Evolutionary conservation across 1,139 yeast species (phyloP).

Genomic region (Candida tropicalis): DNA sequence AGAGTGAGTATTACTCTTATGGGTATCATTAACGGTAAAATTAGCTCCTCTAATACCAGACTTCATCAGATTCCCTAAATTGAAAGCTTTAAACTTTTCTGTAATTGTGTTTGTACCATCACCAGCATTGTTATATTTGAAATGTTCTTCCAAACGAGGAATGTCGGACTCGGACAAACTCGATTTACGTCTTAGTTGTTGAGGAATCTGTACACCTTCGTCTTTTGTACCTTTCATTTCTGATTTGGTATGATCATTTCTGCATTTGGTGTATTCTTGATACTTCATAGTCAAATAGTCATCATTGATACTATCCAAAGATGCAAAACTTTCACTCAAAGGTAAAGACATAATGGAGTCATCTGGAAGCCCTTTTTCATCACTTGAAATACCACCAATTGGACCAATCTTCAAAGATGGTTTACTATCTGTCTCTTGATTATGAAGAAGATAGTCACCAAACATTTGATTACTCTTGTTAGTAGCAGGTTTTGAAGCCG

Average conservation of each 20-base stretch:
- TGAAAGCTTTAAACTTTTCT: slow-evolving; percentile 41
- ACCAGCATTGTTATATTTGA: slow-evolving; percentile 4
- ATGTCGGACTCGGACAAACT: slow-evolving; percentile 17
- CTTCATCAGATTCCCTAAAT: slow-evolving; percentile 42
- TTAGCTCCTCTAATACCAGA: slow-evolving; percentile 11
- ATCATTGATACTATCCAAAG: slow-evolving; percentile 71
- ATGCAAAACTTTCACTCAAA: slow-evolving; percentile 74
- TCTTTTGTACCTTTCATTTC: slow-evolving; percentile 8
- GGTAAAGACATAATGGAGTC: slow-evolving; percentile 56
- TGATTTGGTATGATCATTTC: slow-evolving; percentile 11
- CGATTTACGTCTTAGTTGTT: slow-evolving; percentile 14
- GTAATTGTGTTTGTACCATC: slow-evolving; percentile 21
- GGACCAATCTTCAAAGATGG: slow-evolving; percentile 22
- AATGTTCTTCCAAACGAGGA: not conserved
- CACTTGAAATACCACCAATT: slow-evolving; percentile 11
- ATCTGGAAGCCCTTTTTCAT: slow-evolving; percentile 18
- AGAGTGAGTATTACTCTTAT: not conserved
- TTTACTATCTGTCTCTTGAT: slow-evolving; percentile 3
- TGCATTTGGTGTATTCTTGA: slow-evolving; percentile 29
- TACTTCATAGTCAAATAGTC: slow-evolving; percentile 48
- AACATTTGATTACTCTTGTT: not conserved
- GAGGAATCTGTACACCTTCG: not conserved
- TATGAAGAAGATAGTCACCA: slow-evolving; percentile 1
- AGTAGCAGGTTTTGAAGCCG: slow-evolving; percentile 3
- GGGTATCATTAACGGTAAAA: not conserved